These are phyloP conservation scores for Penicillium olsonii DNA, from an alignment of 2,329 filamentous ascomycete species.

Conservation along the genomic window DNA sequence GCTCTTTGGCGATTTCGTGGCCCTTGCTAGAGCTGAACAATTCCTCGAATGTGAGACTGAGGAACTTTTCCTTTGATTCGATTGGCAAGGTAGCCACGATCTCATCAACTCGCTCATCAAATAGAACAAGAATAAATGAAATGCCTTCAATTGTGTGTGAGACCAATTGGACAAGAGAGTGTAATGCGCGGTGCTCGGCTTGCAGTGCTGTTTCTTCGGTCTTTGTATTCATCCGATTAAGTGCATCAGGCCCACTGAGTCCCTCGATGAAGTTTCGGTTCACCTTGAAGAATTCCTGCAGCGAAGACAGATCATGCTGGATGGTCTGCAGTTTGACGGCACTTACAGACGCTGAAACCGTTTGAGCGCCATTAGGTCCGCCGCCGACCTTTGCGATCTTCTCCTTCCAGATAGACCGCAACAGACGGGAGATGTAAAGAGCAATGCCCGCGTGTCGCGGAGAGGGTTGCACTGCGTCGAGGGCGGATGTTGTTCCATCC, in stretches of 20 bases:
- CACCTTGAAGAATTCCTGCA: slow-evolving; percentile 79
- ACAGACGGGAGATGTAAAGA: slow-evolving; percentile 82
- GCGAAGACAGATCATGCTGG: slow-evolving; percentile 75
- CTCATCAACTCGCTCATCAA: slow-evolving; percentile 88
- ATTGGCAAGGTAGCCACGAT: slow-evolving; percentile 78
- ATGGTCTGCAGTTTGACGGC: slow-evolving; percentile 70
- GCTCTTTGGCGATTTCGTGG: slow-evolving; percentile 85
- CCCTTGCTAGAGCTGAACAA: slow-evolving; percentile 79
- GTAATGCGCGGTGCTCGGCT: slow-evolving; percentile 89
- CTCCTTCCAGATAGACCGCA: slow-evolving; percentile 85
- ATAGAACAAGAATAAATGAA: slow-evolving; percentile 90
- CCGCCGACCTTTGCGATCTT: slow-evolving; percentile 64
- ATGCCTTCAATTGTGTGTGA: slow-evolving; percentile 93
- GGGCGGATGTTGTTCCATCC: slow-evolving; percentile 62
- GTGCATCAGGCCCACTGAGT: slow-evolving; percentile 82
- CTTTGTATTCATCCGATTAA: slow-evolving; percentile 74
- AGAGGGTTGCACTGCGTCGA: slow-evolving; percentile 83
- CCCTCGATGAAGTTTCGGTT: slow-evolving; percentile 94
- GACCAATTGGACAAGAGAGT: slow-evolving; percentile 81
- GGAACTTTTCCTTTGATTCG: slow-evolving; percentile 66
- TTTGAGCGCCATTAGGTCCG: slow-evolving; percentile 61
- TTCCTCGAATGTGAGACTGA: slow-evolving; percentile 79
- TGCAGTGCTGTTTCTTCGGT: slow-evolving; percentile 91
- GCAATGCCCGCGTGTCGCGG: slow-evolving; percentile 86
- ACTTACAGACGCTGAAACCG: slow-evolving; percentile 67